Conservation (phyloP, 192 early-diverging fungal species). For the Linnemannia schmuckeri region DNA sequence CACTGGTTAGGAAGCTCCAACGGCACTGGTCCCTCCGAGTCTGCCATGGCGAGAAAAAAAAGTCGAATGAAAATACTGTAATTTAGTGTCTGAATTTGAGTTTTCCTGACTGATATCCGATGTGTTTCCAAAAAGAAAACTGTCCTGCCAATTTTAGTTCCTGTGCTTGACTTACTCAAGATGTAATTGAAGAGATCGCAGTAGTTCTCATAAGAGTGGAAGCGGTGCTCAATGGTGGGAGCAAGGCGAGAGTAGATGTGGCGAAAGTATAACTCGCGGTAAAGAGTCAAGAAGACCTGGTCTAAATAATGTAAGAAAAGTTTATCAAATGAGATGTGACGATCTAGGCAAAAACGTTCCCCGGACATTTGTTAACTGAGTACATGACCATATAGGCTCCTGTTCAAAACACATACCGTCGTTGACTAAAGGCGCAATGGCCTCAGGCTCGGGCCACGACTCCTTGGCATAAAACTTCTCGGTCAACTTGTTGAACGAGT, state of each 20-base stretch:
- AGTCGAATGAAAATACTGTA: too few species aligned
- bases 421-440: slow-evolving; percentile 83
- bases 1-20: slow-evolving; percentile 98
- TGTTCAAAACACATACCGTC: slow-evolving; percentile 69
- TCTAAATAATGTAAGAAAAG: slow-evolving; percentile 56
- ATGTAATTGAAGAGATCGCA: slow-evolving; percentile 98
- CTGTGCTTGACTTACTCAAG: slow-evolving; percentile 71
- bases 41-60: slow-evolving; percentile 22
- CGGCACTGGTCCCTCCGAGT: slow-evolving; percentile 84
- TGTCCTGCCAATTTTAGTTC: too few species aligned
- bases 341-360: too few species aligned
- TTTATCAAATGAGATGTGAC: too few species aligned
- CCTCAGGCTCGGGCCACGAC: slow-evolving; percentile 93
- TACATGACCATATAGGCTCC: too few species aligned
- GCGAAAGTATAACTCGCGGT: slow-evolving; percentile 97
- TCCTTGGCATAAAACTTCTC: slow-evolving; percentile 92
- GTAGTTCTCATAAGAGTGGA: slow-evolving; percentile 96
- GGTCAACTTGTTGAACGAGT: slow-evolving; percentile 90
- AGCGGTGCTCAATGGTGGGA: slow-evolving; percentile 90
- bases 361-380: too few species aligned
- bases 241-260: slow-evolving; percentile 95
- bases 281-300: slow-evolving; percentile 91
- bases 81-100: not conserved
- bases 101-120: too few species aligned
- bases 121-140: too few species aligned